Percentiles rank a stretch among this genome's conserved stretches.
phyloP scores from a whole-genome alignment of 208 protist species.

The Strigomonas culicis region DNA sequence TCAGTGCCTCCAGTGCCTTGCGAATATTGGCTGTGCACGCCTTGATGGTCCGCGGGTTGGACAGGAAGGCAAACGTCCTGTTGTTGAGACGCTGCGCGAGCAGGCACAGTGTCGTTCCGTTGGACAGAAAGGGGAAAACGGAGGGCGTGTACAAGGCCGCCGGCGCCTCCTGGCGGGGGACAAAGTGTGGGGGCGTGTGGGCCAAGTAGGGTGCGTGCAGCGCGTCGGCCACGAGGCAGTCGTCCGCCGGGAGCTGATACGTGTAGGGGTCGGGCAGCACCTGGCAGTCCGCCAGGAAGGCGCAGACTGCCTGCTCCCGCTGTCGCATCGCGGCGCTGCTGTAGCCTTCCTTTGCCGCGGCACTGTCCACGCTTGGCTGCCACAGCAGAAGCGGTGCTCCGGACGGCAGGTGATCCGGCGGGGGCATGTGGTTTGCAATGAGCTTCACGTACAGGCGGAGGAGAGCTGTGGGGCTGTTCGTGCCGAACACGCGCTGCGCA shows the following conservation, averaged over 20 bases:
- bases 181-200: slow-evolving; percentile 18
- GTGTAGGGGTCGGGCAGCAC: slow-evolving; percentile 46
- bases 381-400: slow-evolving; percentile 27
- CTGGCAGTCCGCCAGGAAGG: slow-evolving; percentile 37
- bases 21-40: slow-evolving; percentile 58
- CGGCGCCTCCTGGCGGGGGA: slow-evolving; percentile 20
- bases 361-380: slow-evolving; percentile 28
- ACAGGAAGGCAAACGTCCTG: slow-evolving; percentile 17
- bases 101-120: slow-evolving; percentile 57
- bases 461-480: slow-evolving; percentile 23
- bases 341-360: too few relatives aligned
- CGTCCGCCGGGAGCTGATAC: slow-evolving; percentile 56
- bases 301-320: slow-evolving; percentile 42
- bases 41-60: slow-evolving; percentile 44
- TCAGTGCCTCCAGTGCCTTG: slow-evolving; percentile 30
- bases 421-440: slow-evolving; percentile 39
- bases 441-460: slow-evolving; percentile 45
- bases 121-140: slow-evolving; percentile 75
- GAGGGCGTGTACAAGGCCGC: slow-evolving; percentile 52
- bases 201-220: slow-evolving; percentile 53
- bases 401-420: slow-evolving; percentile 30
- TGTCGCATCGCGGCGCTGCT: neutral
- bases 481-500: slow-evolving; percentile 41
- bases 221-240: slow-evolving; percentile 46
- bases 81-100: slow-evolving; percentile 28